phyloP scores from a whole-genome alignment of 2,329 filamentous ascomycete genomes.

The Beauveria bassiana region DNA sequence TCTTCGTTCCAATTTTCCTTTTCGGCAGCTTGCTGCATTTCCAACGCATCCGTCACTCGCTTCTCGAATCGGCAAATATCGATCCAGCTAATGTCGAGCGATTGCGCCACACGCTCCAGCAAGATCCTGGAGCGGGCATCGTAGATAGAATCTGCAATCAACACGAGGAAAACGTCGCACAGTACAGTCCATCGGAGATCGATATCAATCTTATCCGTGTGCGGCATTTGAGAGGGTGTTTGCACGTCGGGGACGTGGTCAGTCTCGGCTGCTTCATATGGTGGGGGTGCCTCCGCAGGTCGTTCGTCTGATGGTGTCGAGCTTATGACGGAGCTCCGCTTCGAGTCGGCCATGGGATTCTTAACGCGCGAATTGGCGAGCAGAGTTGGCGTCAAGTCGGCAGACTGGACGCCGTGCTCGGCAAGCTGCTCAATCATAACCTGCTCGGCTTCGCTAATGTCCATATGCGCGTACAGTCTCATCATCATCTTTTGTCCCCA shows the following conservation, averaged over 20 bases:
- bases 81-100: constrained; percentile 76
- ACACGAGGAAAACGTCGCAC: constrained; percentile 86
- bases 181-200: constrained; percentile 95
- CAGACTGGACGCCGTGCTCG: constrained; percentile 80
- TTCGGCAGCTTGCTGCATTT: constrained; percentile 92
- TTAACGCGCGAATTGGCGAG: constrained; percentile 90
- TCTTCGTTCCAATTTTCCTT: constrained; percentile 98
- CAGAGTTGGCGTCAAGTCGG: constrained; percentile 74
- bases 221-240: constrained; percentile 74
- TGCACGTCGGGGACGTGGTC: constrained; percentile 72
- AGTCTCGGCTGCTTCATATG: constrained; percentile 55
- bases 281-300: constrained; percentile 44
- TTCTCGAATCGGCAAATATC: constrained; percentile 98
- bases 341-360: constrained; percentile 69
- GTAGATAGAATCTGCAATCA: constrained; percentile 95
- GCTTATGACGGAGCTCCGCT: constrained; percentile 9
- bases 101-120: constrained; percentile 72
- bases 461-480: constrained; percentile 90
- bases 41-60: constrained; percentile 87
- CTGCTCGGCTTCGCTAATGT: constrained; percentile 84
- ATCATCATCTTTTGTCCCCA: constrained; percentile 99
- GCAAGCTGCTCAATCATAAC: constrained; percentile 98
- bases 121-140: constrained; percentile 80
- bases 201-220: constrained; percentile 81
- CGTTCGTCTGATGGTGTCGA: constrained; percentile 34